phyloP scores from a whole-genome alignment of 208 protist species.

The Trypanosoma cruzi region DNA sequence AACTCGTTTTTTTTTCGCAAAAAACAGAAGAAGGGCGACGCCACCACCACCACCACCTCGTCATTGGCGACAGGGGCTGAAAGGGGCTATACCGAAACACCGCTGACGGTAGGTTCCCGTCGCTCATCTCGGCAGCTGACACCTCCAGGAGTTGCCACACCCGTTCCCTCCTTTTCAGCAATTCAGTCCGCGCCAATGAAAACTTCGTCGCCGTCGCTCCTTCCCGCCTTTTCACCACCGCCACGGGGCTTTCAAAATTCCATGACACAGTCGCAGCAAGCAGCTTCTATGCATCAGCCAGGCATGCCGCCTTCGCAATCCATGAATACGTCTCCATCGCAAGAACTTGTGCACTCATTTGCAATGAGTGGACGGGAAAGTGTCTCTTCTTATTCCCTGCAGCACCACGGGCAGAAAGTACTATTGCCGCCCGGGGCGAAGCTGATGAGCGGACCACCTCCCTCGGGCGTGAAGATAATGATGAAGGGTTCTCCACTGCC shows the following conservation, averaged over 20 bases:
- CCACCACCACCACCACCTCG: neutral
- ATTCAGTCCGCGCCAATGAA: neutral
- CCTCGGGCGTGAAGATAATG: slow-evolving; percentile 22
- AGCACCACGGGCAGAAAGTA: slow-evolving; percentile 12
- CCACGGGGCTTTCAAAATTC: too few species aligned
- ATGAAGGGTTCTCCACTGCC: slow-evolving; percentile 18
- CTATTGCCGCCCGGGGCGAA: slow-evolving; percentile 34
- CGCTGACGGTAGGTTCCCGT: neutral
- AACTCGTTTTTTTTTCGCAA: slow-evolving; percentile 14
- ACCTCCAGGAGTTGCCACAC: neutral
- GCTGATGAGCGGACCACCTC: slow-evolving; percentile 26
- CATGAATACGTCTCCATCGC: neutral
- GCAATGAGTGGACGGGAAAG: neutral
- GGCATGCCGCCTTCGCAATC: neutral
- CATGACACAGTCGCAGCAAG: neutral
- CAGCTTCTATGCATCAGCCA: neutral
- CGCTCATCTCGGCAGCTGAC: neutral
- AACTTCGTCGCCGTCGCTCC: neutral
- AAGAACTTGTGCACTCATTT: neutral
- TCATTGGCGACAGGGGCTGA: neutral
- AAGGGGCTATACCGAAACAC: neutral
- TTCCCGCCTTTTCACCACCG: too few species aligned
- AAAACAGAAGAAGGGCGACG: slow-evolving; percentile 4
- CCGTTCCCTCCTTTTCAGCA: neutral
- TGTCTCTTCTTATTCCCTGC: neutral